Evolutionary conservation across 2,329 filamentous ascomycete genomes (phyloP).

Genomic region (Rosellinia necatrix): DNA sequence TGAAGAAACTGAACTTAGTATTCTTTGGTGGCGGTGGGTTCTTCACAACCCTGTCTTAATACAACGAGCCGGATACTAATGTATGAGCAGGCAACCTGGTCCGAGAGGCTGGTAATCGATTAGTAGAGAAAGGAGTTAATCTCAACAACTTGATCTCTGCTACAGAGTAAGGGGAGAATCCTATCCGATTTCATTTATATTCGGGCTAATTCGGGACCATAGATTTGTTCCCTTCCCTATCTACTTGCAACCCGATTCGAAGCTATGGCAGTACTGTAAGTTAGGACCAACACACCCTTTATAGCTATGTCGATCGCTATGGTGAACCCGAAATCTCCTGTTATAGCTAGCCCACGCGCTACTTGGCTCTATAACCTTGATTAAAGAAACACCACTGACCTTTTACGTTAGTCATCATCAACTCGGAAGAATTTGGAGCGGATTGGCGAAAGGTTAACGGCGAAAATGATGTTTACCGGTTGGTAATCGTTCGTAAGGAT

Average conservation of each 20-base stretch:
- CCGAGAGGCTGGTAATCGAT: constrained; percentile 44
- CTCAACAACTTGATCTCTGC: constrained; percentile 47
- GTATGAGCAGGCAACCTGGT: constrained; percentile 43
- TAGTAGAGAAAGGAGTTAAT: constrained; percentile 43
- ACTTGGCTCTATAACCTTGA: background rate
- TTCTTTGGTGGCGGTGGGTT: constrained; percentile 46
- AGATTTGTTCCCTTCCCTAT: constrained; percentile 45
- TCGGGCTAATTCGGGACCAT: constrained; percentile 17
- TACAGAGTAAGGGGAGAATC: constrained; percentile 47
- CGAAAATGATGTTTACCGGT: constrained; percentile 44
- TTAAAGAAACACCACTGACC: background rate
- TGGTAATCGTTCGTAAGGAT: constrained; percentile 46
- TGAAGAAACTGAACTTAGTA: constrained; percentile 44
- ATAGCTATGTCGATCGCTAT: background rate
- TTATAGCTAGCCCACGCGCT: background rate
- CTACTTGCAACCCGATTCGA: constrained; percentile 40
- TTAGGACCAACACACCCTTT: background rate
- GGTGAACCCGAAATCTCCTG: background rate
- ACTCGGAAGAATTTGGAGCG: constrained; percentile 47
- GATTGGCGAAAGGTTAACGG: constrained; percentile 45
- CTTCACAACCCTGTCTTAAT: background rate
- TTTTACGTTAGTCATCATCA: constrained; percentile 41
- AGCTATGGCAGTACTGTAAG: constrained; percentile 48
- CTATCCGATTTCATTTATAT: background rate
- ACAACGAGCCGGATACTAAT: constrained; percentile 4